These are phyloP conservation scores for Magnusiomyces sp. DNA, from an alignment of 1,139 yeast species.

Conservation along the genomic window DNA sequence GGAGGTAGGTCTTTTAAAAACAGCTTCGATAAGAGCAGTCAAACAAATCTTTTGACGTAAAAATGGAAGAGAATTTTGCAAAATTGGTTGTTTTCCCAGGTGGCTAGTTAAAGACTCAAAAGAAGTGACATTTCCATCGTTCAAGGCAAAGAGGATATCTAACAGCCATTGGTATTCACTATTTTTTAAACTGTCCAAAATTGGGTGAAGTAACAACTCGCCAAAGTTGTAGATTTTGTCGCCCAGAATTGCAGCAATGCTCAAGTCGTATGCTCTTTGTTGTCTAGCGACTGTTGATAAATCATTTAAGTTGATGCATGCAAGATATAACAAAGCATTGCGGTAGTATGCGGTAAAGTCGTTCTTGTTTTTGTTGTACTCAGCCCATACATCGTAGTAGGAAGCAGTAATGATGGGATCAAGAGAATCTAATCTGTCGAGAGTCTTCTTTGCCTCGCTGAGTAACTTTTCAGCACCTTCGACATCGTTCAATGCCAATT, in stretches of 20 bases:
- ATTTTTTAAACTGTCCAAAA: constrained; percentile 49
- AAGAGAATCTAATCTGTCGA: constrained; percentile 40
- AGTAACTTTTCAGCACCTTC: constrained; percentile 62
- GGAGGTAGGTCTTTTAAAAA: constrained; percentile 68
- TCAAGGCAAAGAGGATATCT: constrained; percentile 58
- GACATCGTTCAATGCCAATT: constrained; percentile 49
- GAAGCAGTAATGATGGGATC: constrained; percentile 74
- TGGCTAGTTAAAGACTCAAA: constrained; percentile 46
- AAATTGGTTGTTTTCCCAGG: constrained; percentile 47
- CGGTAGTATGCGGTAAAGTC: constrained; percentile 78
- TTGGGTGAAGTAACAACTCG: constrained; percentile 84
- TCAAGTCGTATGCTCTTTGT: constrained; percentile 67
- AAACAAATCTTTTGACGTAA: constrained; percentile 85
- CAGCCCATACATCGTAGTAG: constrained; percentile 72
- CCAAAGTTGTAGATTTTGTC: constrained; percentile 93
- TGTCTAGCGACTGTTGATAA: constrained; percentile 49
- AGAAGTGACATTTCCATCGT: constrained; percentile 63
- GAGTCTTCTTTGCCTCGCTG: constrained; percentile 49
- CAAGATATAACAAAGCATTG: constrained; percentile 52
- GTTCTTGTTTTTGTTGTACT: constrained; percentile 60
- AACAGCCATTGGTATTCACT: constrained; percentile 64
- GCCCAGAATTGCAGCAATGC: constrained; percentile 83
- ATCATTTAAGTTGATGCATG: constrained; percentile 45
- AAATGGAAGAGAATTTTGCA: constrained; percentile 54
- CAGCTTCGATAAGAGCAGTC: constrained; percentile 83